phyloP scores from a whole-genome alignment of 441 rosid genomes.

The Arabidopsis hybrid region DNA sequence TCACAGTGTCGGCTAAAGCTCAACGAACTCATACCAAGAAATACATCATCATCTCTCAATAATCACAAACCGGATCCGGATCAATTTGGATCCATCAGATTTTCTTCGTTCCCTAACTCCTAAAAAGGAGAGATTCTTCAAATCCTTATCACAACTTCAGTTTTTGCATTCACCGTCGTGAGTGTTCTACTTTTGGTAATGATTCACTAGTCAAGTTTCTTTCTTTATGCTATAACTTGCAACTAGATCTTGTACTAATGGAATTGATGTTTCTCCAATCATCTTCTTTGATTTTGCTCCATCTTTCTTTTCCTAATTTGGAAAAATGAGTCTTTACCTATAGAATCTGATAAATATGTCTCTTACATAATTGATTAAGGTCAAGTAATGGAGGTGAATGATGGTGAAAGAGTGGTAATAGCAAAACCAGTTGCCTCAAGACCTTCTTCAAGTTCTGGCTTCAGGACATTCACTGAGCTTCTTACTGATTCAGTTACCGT shows the following conservation, averaged over 20 bases:
- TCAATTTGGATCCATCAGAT: conserved; percentile 12
- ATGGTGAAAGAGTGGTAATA: conserved; percentile 65
- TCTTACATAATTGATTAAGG: not conserved
- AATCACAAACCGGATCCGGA: not conserved
- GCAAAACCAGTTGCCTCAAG: conserved; percentile 90
- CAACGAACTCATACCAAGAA: conserved; percentile 37
- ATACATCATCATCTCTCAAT: conserved; percentile 10
- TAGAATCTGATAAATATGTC: not conserved
- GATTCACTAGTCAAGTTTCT: conserved; percentile 9
- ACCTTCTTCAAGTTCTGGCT: conserved; percentile 62
- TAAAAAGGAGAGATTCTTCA: not conserved
- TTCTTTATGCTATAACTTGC: not conserved
- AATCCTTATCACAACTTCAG: conserved; percentile 16
- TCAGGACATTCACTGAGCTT: conserved; percentile 77
- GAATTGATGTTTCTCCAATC: not conserved
- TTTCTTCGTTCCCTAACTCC: not conserved
- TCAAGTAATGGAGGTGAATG: conserved; percentile 68
- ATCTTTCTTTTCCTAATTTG: conserved; percentile 1
- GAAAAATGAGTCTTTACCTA: not conserved
- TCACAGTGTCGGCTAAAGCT: conserved; percentile 28
- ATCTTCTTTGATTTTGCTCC: not conserved
- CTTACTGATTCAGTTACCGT: conserved; percentile 64
- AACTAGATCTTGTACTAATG: conserved; percentile 7
- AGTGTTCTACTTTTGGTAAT: conserved; percentile 16
- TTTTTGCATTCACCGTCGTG: conserved; percentile 12